phyloP scores from a whole-genome alignment of 2,329 filamentous ascomycete species.

The Penicillium vulpinum region DNA sequence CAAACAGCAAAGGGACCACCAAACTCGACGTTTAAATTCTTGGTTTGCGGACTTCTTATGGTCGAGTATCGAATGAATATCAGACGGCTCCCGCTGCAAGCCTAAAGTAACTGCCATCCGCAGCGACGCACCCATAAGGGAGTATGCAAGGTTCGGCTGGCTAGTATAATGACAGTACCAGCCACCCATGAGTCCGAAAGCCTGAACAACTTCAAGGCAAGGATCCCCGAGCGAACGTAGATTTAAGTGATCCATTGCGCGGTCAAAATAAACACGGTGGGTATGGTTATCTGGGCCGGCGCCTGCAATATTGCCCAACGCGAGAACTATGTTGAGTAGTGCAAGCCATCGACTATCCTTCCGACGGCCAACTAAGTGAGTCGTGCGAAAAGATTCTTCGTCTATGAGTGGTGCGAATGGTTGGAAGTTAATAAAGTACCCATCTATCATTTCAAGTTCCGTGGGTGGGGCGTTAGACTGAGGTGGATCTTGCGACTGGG shows the following conservation, averaged over 20 bases:
- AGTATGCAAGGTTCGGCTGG: conserved; percentile 71
- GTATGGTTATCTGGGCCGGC: conserved; percentile 61
- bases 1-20: conserved; percentile 71
- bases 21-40: conserved; percentile 64
- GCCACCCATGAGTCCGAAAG: conserved; percentile 67
- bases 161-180: conserved; percentile 76
- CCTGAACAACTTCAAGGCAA: conserved; percentile 69
- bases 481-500: conserved; percentile 13
- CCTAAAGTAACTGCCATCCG: conserved; percentile 71
- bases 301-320: conserved; percentile 68
- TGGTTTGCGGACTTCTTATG: conserved; percentile 50
- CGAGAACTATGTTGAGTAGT: conserved; percentile 71
- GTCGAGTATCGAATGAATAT: conserved; percentile 27
- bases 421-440: conserved; percentile 70
- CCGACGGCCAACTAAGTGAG: conserved; percentile 61
- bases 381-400: conserved; percentile 65
- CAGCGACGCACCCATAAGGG: conserved; percentile 67
- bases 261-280: conserved; percentile 67
- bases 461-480: conserved; percentile 46
- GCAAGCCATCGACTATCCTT: conserved; percentile 68
- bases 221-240: conserved; percentile 67
- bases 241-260: conserved; percentile 63
- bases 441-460: conserved; percentile 66
- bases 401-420: conserved; percentile 70
- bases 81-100: conserved; percentile 62